Evolutionary conservation across 257 asterid genomes (phyloP), one percentile per base, ranked within the genome.

Genomic region (Nicotiana benthamiana): DNA sequence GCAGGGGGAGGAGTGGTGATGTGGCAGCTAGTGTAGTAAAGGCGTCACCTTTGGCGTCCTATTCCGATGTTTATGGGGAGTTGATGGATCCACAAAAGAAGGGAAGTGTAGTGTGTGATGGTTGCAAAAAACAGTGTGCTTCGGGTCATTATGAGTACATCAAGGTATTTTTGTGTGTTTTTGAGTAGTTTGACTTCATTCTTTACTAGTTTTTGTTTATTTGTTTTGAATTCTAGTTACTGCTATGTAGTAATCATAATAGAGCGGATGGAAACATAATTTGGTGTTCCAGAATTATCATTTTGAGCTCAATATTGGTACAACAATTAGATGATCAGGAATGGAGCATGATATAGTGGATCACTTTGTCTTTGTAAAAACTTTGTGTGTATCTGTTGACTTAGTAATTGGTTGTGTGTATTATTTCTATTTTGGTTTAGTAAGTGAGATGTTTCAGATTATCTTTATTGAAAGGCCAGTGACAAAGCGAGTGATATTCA

Each of bases 41-140:
- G 75, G 89, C 88, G 87, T 93, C 95, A 57, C 91, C 96, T 0
- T 63, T 95, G 89, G 92, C 96, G 30, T 95, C 99, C 2, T 95
- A 89, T 85, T 87, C 93, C 0, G 97, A 95, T 89, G 89, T 90
- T 86, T 93, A 89, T 75, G 97, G 83, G 76, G 95, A 88, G 85
- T 86, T 88, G 88, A 48, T 85, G 89, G 75, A 80, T 89, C 87
- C 84, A 86, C 89, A 85, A 85, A 86, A 85, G 80, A 85, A 84
- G 83, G 89, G 75, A 62, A 83, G 82, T 16, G 51, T 87, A 56
- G 68, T 77, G 28, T 95, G 99, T 87, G 89, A 87, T 82, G 86
- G 93, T 46, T 95, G 99, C 85, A 91, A 90, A 79, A 95, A 86
- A 83, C 79, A 18, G 15, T 89, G 97, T 83, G 93, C 81, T 84